These are phyloP conservation scores for Pittosporum tobira DNA, from an alignment of 129 eudicot genomes.

Conservation along the genomic window DNA sequence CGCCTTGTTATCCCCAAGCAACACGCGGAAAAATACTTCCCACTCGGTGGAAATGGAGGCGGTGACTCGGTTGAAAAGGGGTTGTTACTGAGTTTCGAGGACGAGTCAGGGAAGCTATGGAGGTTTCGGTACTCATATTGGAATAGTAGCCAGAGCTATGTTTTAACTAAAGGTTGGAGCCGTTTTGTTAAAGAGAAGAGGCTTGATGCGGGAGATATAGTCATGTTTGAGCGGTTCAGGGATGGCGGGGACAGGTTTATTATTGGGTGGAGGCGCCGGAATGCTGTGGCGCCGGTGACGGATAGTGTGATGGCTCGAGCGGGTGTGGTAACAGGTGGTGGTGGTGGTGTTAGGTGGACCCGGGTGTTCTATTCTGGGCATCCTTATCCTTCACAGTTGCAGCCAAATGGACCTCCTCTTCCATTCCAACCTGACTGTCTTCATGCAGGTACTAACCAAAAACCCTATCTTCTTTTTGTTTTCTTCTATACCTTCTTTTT, in stretches of 20 bases:
- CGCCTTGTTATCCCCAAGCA: constrained; percentile 85
- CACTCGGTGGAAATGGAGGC: constrained; percentile 25
- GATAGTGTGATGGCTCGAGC: constrained; percentile 15
- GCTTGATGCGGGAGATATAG: constrained; percentile 74
- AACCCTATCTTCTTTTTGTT: constrained; percentile 21
- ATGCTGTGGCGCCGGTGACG: constrained; percentile 11
- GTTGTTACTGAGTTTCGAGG: constrained; percentile 50
- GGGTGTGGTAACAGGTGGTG: constrained; percentile 4
- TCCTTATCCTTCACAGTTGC: constrained; percentile 37
- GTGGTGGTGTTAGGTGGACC: constrained; percentile 44
- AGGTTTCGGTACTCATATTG: constrained; percentile 73
- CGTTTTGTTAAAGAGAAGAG: constrained; percentile 73
- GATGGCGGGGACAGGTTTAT: constrained; percentile 36
- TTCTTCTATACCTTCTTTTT: not conserved
- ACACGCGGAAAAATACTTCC: constrained; percentile 74
- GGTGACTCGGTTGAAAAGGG: constrained; percentile 31
- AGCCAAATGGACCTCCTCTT: constrained; percentile 21
- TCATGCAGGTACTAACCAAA: constrained; percentile 47
- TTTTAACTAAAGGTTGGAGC: constrained; percentile 95
- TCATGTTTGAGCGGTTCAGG: constrained; percentile 46
- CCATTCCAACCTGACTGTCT: constrained; percentile 50
- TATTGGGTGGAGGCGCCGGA: constrained; percentile 70
- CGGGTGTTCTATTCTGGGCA: constrained; percentile 26
- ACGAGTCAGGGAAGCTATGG: constrained; percentile 67
- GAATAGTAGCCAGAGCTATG: constrained; percentile 85